A percentile compares a stretch with the other conserved stretches of the same genome.
Conservation (phyloP, 2,329 filamentous ascomycete species). For the Trichoderma sp. region DNA sequence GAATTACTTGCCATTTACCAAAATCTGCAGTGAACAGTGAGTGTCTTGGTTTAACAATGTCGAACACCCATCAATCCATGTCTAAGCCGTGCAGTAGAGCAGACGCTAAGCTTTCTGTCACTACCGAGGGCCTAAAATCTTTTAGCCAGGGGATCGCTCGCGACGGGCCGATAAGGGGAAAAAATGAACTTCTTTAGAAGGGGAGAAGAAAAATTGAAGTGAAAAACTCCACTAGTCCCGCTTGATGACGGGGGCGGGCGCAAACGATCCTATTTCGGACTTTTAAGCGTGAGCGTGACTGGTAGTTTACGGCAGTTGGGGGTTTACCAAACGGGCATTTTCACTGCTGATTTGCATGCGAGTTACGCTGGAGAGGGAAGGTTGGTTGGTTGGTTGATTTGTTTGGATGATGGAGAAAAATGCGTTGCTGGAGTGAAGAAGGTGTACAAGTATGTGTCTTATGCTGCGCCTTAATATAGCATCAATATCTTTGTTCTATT, state of each 20-base stretch:
- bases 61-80: neutral
- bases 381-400: neutral
- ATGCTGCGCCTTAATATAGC: neutral
- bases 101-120: neutral
- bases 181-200: neutral
- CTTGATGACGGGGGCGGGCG: neutral
- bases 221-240: neutral
- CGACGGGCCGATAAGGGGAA: constrained; percentile 11
- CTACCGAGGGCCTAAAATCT: neutral
- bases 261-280: neutral
- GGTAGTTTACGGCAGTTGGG: neutral
- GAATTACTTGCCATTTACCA: neutral
- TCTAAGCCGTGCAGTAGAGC: neutral
- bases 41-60: neutral
- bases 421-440: neutral
- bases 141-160: neutral
- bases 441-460: neutral
- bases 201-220: neutral
- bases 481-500: no score
- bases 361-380: neutral
- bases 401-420: neutral
- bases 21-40: neutral
- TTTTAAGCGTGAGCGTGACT: neutral
- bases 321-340: neutral
- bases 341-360: neutral